Evolutionary conservation across 306 rosid species (phyloP), one percentile per base, ranked within the genome.

Genomic region (Amphicarpaea edgeworthii): DNA sequence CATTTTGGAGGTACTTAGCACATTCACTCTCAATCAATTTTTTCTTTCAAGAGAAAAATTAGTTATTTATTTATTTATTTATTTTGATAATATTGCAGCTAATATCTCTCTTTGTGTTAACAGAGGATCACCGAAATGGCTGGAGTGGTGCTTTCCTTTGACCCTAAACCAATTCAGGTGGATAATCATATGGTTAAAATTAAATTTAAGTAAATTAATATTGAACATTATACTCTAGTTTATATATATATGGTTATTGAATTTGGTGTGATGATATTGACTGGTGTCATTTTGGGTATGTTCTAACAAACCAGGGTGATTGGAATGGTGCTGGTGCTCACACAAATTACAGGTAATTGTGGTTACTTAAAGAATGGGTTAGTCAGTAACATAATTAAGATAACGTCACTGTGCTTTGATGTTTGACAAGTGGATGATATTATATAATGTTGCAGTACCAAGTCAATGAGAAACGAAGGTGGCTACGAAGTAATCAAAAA

Each of bases 321-420:
- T 94, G 98, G 98, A 94, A 88, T 50, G 98, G 96, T 53, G 98
- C 98, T 73, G 95, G 98, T 74, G 98, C 98, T 83, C 97, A 94
- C 87, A 82, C 96, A 1, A 94, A 94, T 72, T 94, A 94, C 89
- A 94, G 98, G 98, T 93, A 73, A 70, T 15, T 12, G 12, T n/a
- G 63, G 34, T 45, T 40, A 28, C 58, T 77, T 64, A 21, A 12
- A 8, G 16, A n/a, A 0, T 43, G 54, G 62, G 24, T 63, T 32
- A 4, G 15, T 64, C 30, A 28, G 20, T 28, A 7, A 30, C n/a
- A 2, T 24, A 30, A 4, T 8, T 17, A 62, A 59, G 15, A 11
- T 45, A 15, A 30, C 57, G 14, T 43, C 40, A 32, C 5, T 38
- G 20, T 43, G 6, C 0, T 12, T 51, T 34, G 15, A 19, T 45